Percentiles rank a stretch among this genome's conserved stretches.
Conservation (phyloP, 805 yeast genomes). For the Candida schatavii region DNA sequence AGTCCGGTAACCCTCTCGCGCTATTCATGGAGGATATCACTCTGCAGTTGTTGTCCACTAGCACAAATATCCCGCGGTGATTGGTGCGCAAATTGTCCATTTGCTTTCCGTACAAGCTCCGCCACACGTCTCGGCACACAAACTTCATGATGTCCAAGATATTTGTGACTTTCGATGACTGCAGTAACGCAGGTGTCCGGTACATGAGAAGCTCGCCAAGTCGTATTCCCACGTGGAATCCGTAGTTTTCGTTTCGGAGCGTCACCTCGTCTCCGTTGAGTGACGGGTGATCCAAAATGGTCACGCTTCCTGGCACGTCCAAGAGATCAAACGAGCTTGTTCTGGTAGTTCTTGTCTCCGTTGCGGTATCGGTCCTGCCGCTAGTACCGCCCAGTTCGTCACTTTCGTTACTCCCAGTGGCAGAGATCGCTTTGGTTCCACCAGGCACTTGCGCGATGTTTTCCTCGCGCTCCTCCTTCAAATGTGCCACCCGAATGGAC, state of each 20-base stretch:
- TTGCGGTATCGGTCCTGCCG: slow-evolving; percentile 18
- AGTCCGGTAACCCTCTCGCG: slow-evolving; percentile 40
- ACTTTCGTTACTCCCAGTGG: slow-evolving; percentile 15
- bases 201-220: slow-evolving; percentile 48
- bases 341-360: slow-evolving; percentile 22
- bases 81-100: slow-evolving; percentile 91
- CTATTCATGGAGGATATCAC: slow-evolving; percentile 52
- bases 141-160: slow-evolving; percentile 85
- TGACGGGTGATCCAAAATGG: slow-evolving; percentile 32
- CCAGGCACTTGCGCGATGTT: not conserved
- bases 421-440: not conserved
- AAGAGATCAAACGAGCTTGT: slow-evolving; percentile 11
- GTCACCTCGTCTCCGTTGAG: slow-evolving; percentile 49
- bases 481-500: slow-evolving; percentile 60
- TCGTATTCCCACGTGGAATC: slow-evolving; percentile 65
- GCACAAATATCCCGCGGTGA: slow-evolving; percentile 80
- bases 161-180: slow-evolving; percentile 48
- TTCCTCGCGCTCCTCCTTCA: not conserved
- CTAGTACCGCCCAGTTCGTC: too few species aligned
- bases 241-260: slow-evolving; percentile 64
- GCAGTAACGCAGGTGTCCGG: slow-evolving; percentile 25
- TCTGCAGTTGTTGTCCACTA: slow-evolving; percentile 65
- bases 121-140: slow-evolving; percentile 92
- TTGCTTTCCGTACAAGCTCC: slow-evolving; percentile 71
- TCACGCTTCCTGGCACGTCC: slow-evolving; percentile 43